Evolutionary conservation across 2,329 filamentous ascomycete genomes (phyloP).

Genomic region (Arachnomyces sp.): DNA sequence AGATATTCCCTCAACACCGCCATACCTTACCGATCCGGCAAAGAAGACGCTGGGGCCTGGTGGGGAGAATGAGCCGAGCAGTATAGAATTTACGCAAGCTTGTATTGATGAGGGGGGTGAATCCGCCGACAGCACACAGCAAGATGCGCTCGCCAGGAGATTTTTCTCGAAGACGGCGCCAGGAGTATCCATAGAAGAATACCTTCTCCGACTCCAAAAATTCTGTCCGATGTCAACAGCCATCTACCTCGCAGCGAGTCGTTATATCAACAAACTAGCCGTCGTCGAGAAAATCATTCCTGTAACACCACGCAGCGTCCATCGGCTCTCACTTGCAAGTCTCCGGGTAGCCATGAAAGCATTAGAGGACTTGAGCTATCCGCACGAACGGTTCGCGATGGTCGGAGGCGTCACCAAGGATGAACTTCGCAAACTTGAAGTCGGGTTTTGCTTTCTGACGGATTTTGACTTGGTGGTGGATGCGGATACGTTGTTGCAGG

Average conservation of each 20-base stretch:
- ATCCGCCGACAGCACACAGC: constrained; percentile 67
- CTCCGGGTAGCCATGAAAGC: constrained; percentile 88
- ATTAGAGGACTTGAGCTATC: constrained; percentile 84
- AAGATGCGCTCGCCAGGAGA: constrained; percentile 78
- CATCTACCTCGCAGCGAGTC: constrained; percentile 81
- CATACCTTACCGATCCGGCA: constrained; percentile 49
- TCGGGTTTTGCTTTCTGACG: constrained; percentile 81
- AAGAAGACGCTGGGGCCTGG: constrained; percentile 25
- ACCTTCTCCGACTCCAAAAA: constrained; percentile 75
- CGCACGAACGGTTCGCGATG: constrained; percentile 72
- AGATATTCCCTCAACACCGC: constrained; percentile 59
- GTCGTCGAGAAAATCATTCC: constrained; percentile 70
- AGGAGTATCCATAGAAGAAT: constrained; percentile 73
- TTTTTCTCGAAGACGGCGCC: constrained; percentile 89
- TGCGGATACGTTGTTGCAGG: constrained; percentile 46
- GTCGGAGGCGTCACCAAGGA: constrained; percentile 80
- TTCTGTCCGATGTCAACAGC: constrained; percentile 92
- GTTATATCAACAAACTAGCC: constrained; percentile 78
- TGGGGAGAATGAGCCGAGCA: too few species aligned
- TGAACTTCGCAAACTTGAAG: constrained; percentile 78
- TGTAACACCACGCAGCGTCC: constrained; percentile 75
- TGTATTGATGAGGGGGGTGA: constrained; percentile 49
- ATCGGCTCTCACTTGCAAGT: constrained; percentile 76
- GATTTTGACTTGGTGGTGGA: constrained; percentile 70
- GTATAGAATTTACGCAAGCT: constrained; percentile 33